Conservation (phyloP, 2,329 filamentous ascomycete species). For the Cladobotryum mycophilum region DNA sequence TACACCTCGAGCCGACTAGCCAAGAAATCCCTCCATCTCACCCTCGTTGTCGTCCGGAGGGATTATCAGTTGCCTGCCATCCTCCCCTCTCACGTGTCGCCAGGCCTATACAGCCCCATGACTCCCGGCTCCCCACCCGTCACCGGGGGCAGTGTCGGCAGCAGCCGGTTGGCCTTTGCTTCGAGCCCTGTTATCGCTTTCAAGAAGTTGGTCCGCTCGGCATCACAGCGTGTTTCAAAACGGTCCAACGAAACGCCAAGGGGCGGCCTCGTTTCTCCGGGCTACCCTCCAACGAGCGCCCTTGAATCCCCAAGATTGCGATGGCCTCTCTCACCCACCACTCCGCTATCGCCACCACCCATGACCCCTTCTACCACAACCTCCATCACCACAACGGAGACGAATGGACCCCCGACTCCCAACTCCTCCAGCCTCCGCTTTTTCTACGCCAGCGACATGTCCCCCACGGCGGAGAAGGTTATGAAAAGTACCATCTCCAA, state of each 20-base stretch:
- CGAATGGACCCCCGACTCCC: conserved; percentile 25
- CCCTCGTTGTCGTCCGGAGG: conserved; percentile 50
- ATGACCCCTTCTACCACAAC: conserved; percentile 43
- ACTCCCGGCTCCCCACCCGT: conserved; percentile 23
- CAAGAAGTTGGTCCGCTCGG: conserved; percentile 26
- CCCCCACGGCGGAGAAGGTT: conserved; percentile 40
- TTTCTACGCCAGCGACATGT: conserved; percentile 41
- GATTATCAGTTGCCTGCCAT: conserved; percentile 48
- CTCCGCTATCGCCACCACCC: conserved; percentile 35
- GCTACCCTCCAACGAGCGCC: conserved; percentile 23
- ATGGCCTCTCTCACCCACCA: conserved; percentile 33
- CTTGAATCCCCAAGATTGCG: conserved; percentile 22
- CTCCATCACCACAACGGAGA: conserved; percentile 28
- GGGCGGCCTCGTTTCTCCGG: conserved; percentile 25
- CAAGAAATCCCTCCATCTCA: conserved; percentile 49
- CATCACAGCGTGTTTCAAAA: conserved; percentile 17
- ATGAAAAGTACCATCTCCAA: conserved; percentile 45
- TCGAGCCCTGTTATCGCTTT: conserved; percentile 27
- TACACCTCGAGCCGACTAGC: conserved; percentile 51
- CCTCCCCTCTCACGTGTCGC: conserved; percentile 17
- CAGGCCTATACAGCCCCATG: conserved; percentile 8
- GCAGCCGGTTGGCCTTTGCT: conserved; percentile 26
- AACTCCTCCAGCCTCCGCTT: conserved; percentile 44
- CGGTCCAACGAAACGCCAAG: conserved; percentile 19
- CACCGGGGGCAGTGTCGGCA: conserved; percentile 11